phyloP scores from a whole-genome alignment of 257 asterid genomes.

The Gynochthodes officinalis region DNA sequence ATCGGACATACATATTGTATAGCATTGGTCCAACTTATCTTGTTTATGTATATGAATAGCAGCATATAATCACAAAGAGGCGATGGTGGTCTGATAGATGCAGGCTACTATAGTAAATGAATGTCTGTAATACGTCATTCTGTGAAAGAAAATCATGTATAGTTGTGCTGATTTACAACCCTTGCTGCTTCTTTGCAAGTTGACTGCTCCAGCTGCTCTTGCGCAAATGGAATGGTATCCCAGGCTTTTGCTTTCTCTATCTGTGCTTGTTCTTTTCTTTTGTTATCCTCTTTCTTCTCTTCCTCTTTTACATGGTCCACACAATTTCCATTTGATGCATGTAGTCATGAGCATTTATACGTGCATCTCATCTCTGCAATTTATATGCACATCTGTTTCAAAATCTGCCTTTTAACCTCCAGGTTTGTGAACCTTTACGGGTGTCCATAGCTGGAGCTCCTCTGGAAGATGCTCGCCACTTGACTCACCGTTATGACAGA shows the following conservation, averaged over 20 bases:
- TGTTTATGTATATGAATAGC: background rate
- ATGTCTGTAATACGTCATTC: background rate
- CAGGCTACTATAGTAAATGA: background rate
- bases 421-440: slow-evolving; percentile 87
- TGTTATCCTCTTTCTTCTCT: no score
- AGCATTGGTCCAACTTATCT: background rate
- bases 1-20: background rate
- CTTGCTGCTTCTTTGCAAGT: background rate
- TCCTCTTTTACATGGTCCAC: background rate
- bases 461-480: slow-evolving; percentile 94
- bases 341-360: background rate
- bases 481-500: slow-evolving; percentile 76
- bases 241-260: no score
- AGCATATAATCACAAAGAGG: background rate
- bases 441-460: slow-evolving; percentile 75
- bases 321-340: background rate
- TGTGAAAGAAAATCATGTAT: background rate
- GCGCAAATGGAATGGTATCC: no score
- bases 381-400: background rate
- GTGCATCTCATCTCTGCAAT: slow-evolving; percentile 1
- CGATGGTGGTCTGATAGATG: background rate
- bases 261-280: no score
- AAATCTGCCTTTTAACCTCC: slow-evolving; percentile 14
- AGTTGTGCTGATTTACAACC: background rate
- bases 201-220: background rate